These are phyloP conservation scores for Dryadomyces quercivorus DNA, from an alignment of 2,329 filamentous ascomycete genomes.

Conservation along the genomic window DNA sequence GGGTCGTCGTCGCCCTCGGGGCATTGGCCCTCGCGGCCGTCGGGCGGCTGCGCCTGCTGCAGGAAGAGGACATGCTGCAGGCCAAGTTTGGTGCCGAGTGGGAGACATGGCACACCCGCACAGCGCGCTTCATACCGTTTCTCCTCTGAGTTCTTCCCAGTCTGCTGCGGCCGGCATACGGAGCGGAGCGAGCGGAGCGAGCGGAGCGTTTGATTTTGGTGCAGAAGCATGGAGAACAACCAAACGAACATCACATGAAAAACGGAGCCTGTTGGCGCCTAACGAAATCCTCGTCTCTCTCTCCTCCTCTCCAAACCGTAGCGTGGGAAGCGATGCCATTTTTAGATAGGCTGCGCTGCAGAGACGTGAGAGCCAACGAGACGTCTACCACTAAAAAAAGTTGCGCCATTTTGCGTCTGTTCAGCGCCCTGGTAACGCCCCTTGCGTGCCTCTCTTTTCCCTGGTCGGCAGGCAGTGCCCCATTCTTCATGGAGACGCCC, in stretches of 20 bases:
- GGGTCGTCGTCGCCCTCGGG: not conserved
- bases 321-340: not conserved
- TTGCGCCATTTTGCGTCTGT: not conserved
- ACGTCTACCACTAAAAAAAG: not conserved
- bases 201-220: too few relatives aligned
- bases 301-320: not conserved
- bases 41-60: not conserved
- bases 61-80: conserved; percentile 3
- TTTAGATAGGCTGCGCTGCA: not conserved
- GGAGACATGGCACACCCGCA: conserved; percentile 2
- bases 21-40: not conserved
- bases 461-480: not conserved
- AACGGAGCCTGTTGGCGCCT: not conserved
- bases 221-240: too few relatives aligned
- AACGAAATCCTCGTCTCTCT: not conserved
- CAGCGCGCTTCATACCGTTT: not conserved
- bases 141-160: not conserved
- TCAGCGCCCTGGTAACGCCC: too few relatives aligned
- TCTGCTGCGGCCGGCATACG: too few relatives aligned
- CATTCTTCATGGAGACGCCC: not conserved
- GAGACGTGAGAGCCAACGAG: too few relatives aligned
- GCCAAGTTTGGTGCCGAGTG: not conserved
- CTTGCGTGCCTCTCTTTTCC: not conserved
- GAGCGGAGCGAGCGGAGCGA: too few relatives aligned
- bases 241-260: too few relatives aligned